Percentiles rank a stretch among this genome's conserved stretches.
These are phyloP conservation scores for Macrolepiota fuliginosa DNA, from an alignment of 768 basidiomycete genomes.

Conservation along the genomic window DNA sequence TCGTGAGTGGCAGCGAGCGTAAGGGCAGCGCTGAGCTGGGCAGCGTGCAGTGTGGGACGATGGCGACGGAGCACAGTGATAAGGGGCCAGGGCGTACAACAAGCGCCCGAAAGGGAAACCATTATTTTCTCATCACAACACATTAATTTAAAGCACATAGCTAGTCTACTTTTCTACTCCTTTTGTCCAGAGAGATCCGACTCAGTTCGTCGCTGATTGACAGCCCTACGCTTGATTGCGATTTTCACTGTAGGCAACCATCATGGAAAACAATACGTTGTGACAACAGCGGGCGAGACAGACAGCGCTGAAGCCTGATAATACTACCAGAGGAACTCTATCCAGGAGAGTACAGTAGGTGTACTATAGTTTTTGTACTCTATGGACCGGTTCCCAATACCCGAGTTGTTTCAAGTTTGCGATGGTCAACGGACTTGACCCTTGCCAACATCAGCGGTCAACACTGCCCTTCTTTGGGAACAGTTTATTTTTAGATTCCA, in stretches of 20 bases:
- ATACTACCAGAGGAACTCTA: background rate
- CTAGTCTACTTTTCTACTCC: background rate
- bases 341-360: background rate
- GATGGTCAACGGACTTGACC: no score
- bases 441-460: no score
- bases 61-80: background rate
- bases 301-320: background rate
- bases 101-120: background rate
- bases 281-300: background rate
- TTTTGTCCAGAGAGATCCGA: no score
- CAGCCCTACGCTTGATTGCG: background rate
- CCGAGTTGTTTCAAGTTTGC: no score
- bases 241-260: background rate
- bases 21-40: background rate
- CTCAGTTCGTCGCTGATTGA: no score
- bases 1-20: background rate
- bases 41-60: constrained; percentile 2
- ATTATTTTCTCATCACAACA: background rate
- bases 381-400: no score
- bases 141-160: background rate
- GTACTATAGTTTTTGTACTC: no score
- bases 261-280: background rate
- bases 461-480: no score
- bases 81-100: background rate
- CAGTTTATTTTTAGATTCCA: background rate